phyloP scores from a whole-genome alignment of 2,329 filamentous ascomycete genomes.

The Sporothrix humicola region DNA sequence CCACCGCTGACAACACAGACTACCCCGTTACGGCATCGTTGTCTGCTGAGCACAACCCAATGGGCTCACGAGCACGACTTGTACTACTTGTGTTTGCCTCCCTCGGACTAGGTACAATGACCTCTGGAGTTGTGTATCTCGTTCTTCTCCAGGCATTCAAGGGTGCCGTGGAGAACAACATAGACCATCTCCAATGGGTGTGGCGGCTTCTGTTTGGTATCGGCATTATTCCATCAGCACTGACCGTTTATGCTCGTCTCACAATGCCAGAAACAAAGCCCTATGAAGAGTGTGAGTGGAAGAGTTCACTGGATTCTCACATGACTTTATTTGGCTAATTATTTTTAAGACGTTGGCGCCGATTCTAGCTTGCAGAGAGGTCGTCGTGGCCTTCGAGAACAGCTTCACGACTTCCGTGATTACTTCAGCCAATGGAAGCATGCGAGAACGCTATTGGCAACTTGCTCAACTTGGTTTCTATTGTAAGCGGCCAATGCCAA shows the following conservation, averaged over 20 bases:
- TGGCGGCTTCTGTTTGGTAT: constrained; percentile 12
- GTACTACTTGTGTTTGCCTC: not conserved
- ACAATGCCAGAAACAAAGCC: not conserved
- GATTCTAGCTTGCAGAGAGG: not conserved
- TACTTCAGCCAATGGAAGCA: constrained; percentile 7
- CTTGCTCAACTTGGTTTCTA: constrained; percentile 11
- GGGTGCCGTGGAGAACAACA: not conserved
- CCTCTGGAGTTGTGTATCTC: not conserved
- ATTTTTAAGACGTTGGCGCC: not conserved
- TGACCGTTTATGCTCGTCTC: not conserved
- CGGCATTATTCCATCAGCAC: not conserved
- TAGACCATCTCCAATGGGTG: constrained; percentile 9
- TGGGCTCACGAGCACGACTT: not conserved
- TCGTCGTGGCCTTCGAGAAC: not conserved
- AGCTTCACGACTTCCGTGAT: not conserved
- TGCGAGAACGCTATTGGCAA: not conserved
- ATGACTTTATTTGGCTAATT: not conserved
- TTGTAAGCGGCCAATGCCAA: not conserved
- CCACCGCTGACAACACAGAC: not conserved
- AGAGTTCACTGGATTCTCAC: too few species aligned
- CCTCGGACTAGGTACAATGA: not conserved
- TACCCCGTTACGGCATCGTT: not conserved
- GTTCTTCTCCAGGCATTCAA: not conserved
- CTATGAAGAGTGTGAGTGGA: not conserved
- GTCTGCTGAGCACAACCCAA: constrained; percentile 2